Percentiles rank a stretch among this genome's conserved stretches.
phyloP scores from a whole-genome alignment of 1,139 yeast genomes.

The Hyphopichia fennica region DNA sequence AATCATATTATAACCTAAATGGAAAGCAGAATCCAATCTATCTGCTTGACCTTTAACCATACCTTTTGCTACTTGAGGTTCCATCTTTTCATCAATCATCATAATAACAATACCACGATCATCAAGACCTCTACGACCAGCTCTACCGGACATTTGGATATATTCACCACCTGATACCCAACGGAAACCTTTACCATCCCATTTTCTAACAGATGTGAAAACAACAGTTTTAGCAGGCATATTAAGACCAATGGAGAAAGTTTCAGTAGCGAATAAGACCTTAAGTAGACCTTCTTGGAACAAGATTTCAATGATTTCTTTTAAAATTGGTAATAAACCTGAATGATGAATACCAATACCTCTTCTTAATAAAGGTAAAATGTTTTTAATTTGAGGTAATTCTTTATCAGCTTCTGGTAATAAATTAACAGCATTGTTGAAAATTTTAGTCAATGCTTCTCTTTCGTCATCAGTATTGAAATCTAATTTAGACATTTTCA shows the following conservation, averaged over 20 bases:
- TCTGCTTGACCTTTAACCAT: constrained; percentile 99
- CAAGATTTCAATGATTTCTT: constrained; percentile 93
- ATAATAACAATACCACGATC: constrained; percentile 98
- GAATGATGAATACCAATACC: constrained; percentile 99
- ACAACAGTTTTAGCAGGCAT: constrained; percentile 99
- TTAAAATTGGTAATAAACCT: constrained; percentile 90
- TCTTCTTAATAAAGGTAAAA: constrained; percentile 81
- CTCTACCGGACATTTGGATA: constrained; percentile 99
- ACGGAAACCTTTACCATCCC: constrained; percentile 97
- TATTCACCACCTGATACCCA: constrained; percentile 99
- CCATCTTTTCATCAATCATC: constrained; percentile 99
- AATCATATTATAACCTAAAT: constrained; percentile 95
- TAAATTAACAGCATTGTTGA: constrained; percentile 82
- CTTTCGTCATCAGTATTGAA: constrained; percentile 92
- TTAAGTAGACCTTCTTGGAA: constrained; percentile 96
- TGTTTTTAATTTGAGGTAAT: constrained; percentile 90
- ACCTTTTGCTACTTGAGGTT: constrained; percentile 97
- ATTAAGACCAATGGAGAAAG: constrained; percentile 96
- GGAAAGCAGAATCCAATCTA: constrained; percentile 93
- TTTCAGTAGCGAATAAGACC: constrained; percentile 95
- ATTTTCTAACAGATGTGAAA: constrained; percentile 93
- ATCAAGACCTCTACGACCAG: constrained; percentile 99
- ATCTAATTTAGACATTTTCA: constrained; percentile 92
- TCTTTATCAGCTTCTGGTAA: constrained; percentile 90
- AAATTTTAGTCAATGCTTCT: constrained; percentile 83